Evolutionary conservation across 495 filamentous ascomycete species (phyloP).

Genomic region (Penicillium riverlandense): DNA sequence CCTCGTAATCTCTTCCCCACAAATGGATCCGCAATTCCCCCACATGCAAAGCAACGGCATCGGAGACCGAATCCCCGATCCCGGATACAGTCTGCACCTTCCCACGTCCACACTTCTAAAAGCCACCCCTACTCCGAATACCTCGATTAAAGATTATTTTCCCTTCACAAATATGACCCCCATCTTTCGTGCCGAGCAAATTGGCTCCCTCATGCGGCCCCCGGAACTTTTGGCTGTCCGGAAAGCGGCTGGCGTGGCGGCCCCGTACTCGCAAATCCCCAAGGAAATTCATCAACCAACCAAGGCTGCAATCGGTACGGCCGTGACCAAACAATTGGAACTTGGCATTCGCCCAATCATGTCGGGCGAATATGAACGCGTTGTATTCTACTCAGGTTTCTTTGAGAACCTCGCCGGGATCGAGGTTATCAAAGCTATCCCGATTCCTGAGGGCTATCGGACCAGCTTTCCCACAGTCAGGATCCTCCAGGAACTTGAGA

Average conservation of each 20-base stretch:
- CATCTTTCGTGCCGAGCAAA: conserved; percentile 18
- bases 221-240: conserved; percentile 9
- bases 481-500: conserved; percentile 1
- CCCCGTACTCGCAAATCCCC: conserved; percentile 4
- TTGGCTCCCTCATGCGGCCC: conserved; percentile 18
- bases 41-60: no score
- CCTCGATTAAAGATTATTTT: background rate
- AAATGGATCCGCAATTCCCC: no score
- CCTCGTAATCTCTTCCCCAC: no score
- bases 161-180: conserved; percentile 17
- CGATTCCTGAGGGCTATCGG: conserved; percentile 1
- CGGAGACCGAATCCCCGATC: no score
- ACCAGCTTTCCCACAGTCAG: conserved; percentile 6
- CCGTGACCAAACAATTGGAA: conserved; percentile 10
- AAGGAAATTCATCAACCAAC: conserved; percentile 1
- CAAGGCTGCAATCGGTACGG: conserved; percentile 5
- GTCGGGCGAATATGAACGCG: conserved; percentile 16
- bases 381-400: conserved; percentile 14
- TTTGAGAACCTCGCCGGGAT: conserved; percentile 12
- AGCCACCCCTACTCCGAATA: background rate
- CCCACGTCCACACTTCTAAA: background rate
- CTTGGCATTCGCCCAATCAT: conserved; percentile 11
- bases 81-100: no score
- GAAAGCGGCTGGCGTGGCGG: conserved; percentile 12
- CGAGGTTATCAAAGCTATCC: conserved; percentile 5